Evolutionary conservation across 1,284 basidiomycete genomes (phyloP).

Genomic region (Cutaneotrichosporon sp.): DNA sequence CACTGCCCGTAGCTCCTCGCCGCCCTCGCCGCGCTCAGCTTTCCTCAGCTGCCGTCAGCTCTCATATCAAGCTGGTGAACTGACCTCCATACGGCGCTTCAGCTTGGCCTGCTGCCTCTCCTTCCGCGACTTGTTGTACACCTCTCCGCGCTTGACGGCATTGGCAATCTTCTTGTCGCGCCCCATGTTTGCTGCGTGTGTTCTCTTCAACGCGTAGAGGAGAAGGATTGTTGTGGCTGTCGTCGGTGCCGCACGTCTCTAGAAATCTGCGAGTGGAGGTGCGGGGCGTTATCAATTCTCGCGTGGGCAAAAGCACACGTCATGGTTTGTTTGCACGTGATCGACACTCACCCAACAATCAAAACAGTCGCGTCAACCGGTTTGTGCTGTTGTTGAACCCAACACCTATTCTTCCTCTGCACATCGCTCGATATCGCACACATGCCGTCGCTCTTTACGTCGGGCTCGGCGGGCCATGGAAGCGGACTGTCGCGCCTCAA

Average conservation of each 20-base stretch:
- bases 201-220: neutral
- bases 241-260: neutral
- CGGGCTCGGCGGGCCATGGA: neutral
- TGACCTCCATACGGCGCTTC: slow-evolving; percentile 68
- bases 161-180: slow-evolving; percentile 61
- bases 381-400: neutral
- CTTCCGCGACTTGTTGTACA: slow-evolving; percentile 67
- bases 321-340: neutral
- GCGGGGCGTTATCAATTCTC: neutral
- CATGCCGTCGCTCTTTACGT: slow-evolving; percentile 25
- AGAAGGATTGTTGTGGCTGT: neutral
- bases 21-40: slow-evolving; percentile 37
- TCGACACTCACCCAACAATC: neutral
- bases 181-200: slow-evolving; percentile 27
- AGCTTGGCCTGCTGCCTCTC: slow-evolving; percentile 77
- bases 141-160: slow-evolving; percentile 74
- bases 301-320: neutral
- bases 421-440: neutral
- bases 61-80: slow-evolving; percentile 20
- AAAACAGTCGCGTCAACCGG: slow-evolving; percentile 15
- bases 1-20: slow-evolving; percentile 37
- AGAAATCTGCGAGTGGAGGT: slow-evolving; percentile 1
- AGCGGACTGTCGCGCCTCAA: slow-evolving; percentile 31
- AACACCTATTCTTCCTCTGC: neutral
- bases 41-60: slow-evolving; percentile 34